These are phyloP conservation scores for Cantharellus anzutake DNA, from an alignment of 768 basidiomycete species.

Conservation along the genomic window DNA sequence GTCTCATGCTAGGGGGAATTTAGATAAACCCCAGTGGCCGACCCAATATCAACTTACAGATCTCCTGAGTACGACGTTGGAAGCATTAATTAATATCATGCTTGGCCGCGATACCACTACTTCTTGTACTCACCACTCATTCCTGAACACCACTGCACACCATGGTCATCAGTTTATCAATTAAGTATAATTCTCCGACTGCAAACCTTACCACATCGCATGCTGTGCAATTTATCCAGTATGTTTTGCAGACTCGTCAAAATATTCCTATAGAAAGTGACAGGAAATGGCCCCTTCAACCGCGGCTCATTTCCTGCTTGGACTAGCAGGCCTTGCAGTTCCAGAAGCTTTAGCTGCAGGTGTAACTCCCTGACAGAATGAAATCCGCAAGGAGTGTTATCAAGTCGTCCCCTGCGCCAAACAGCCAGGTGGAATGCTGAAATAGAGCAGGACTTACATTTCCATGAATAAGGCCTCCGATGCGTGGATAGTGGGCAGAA, in stretches of 20 bases:
- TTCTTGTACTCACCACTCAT: slow-evolving; percentile 54
- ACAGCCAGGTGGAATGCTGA: neutral
- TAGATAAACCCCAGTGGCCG: neutral
- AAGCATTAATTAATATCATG: neutral
- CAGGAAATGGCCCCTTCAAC: slow-evolving; percentile 88
- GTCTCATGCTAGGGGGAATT: slow-evolving; percentile 32
- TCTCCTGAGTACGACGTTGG: neutral
- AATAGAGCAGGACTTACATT: slow-evolving; percentile 32
- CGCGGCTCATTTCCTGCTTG: slow-evolving; percentile 89
- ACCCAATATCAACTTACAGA: neutral
- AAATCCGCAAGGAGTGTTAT: neutral
- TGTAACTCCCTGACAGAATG: slow-evolving; percentile 62
- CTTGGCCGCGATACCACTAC: neutral
- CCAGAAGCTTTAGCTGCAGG: slow-evolving; percentile 76
- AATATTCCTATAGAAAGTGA: slow-evolving; percentile 63
- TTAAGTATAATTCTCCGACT: neutral
- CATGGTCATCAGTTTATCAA: neutral
- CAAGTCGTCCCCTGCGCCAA: no score
- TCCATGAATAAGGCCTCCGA: slow-evolving; percentile 81
- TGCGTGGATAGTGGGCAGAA: neutral
- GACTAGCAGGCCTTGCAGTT: slow-evolving; percentile 64
- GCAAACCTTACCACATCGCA: slow-evolving; percentile 41
- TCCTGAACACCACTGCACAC: slow-evolving; percentile 58
- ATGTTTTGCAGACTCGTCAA: slow-evolving; percentile 70
- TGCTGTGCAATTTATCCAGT: slow-evolving; percentile 77